These are phyloP conservation scores for Yamadazyma conglobata DNA, from an alignment of 1,139 yeast genomes.

Conservation along the genomic window DNA sequence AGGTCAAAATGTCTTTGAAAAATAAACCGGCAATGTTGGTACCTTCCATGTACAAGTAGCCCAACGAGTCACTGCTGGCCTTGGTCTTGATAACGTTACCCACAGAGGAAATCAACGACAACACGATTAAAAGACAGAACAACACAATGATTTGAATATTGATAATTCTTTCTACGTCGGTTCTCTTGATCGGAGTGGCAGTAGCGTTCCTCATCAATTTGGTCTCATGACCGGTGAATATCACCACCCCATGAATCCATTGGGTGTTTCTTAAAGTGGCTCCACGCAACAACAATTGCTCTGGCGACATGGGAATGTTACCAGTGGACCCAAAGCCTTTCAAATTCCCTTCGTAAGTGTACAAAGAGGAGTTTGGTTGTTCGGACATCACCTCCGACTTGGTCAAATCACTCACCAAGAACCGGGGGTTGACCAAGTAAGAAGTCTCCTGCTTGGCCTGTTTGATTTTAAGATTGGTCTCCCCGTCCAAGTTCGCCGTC, in stretches of 20 bases:
- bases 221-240: constrained; percentile 97
- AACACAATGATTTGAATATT: constrained; percentile 87
- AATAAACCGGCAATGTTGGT: constrained; percentile 68
- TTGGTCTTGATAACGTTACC: constrained; percentile 81
- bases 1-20: constrained; percentile 83
- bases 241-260: constrained; percentile 91
- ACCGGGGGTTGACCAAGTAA: constrained; percentile 63
- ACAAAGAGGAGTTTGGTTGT: constrained; percentile 90
- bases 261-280: constrained; percentile 93
- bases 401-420: constrained; percentile 41
- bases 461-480: constrained; percentile 91
- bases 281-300: constrained; percentile 88
- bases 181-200: constrained; percentile 94
- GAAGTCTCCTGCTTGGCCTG: constrained; percentile 83
- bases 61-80: constrained; percentile 48
- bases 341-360: constrained; percentile 90
- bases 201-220: constrained; percentile 98
- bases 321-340: constrained; percentile 50
- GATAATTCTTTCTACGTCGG: constrained; percentile 94
- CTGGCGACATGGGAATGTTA: constrained; percentile 75
- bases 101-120: constrained; percentile 75
- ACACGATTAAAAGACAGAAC: constrained; percentile 71
- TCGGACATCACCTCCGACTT: constrained; percentile 62
- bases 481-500: constrained; percentile 97
- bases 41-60: constrained; percentile 68